These are phyloP conservation scores for Balansia obtecta DNA, from an alignment of 2,329 filamentous ascomycete species.

Conservation along the genomic window DNA sequence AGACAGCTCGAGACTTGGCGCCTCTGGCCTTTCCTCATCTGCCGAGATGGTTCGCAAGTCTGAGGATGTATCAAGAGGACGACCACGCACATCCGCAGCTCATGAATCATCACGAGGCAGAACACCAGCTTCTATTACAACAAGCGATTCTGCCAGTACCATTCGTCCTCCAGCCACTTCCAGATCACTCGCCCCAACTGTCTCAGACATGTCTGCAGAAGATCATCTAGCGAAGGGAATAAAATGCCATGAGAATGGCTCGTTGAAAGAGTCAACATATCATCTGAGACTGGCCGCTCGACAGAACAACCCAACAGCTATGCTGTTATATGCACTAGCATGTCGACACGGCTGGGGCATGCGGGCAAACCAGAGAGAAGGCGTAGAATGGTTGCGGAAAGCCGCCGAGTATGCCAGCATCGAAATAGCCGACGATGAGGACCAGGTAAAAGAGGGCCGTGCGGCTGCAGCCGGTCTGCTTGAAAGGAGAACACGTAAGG, in stretches of 20 bases:
- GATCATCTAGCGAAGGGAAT: constrained; percentile 88
- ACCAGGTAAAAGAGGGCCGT: constrained; percentile 49
- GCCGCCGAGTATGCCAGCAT: constrained; percentile 74
- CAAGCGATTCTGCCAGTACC: constrained; percentile 43
- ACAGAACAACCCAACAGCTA: constrained; percentile 77
- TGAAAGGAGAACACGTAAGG: constrained; percentile 72
- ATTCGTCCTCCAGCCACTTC: constrained; percentile 28
- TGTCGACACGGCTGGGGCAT: constrained; percentile 97
- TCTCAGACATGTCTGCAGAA: constrained; percentile 65
- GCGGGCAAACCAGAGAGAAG: constrained; percentile 81
- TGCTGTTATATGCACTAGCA: constrained; percentile 90
- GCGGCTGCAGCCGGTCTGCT: constrained; percentile 40
- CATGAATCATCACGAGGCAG: constrained; percentile 29
- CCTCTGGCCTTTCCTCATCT: constrained; percentile 32
- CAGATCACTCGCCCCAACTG: constrained; percentile 37
- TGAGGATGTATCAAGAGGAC: constrained; percentile 36
- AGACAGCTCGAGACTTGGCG: constrained; percentile 27
- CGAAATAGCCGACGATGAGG: constrained; percentile 75
- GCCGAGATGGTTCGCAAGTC: constrained; percentile 31
- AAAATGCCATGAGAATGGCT: constrained; percentile 75
- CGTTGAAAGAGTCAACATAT: constrained; percentile 88
- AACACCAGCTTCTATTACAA: constrained; percentile 34
- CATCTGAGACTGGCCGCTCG: constrained; percentile 83
- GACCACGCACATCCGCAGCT: constrained; percentile 23
- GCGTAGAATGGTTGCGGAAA: constrained; percentile 82